Evolutionary conservation across 148 eudicot genomes (phyloP), one percentile per base, ranked within the genome.

Genomic region (Rhododendron kiyosumense): DNA sequence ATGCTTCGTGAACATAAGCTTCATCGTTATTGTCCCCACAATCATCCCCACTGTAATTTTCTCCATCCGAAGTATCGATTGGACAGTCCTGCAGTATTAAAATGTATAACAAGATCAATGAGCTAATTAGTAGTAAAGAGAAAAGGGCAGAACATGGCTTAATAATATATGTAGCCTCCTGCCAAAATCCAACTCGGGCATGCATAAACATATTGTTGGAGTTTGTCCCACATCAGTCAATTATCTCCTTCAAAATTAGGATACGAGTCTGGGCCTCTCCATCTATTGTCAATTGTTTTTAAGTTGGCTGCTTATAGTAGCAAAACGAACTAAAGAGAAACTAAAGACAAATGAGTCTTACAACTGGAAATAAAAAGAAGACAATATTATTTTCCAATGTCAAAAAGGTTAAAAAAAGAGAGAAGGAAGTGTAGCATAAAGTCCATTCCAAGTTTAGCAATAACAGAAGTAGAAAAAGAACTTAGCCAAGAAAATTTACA

Each of bases 1-100:
- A 97, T 48, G 97, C 97, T 91, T 95, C 98, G 43, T 97, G 96
- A 82, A 95, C 97, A 90, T 93, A 97, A 87, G 96, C 96, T 92
- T 38, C 95, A 86, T 92, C 88, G 67, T 92, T 93, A 85, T 90
- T 92, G 80, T 93, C 94, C 87, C 94, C 93, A 81, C 89, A 93
- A 85, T 90, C 92, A 78, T 93, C 94, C 87, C 94, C 93, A 81
- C 89, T 92, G 85, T 89, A 90, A 89, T 89, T 89, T 86, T 87
- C 93, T 85, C 89, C 92, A 65, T 85, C 90, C 57, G 86, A 87
- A 86, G 89, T 86, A 81, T 89, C 93, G 85, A 83, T 85, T 77
- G 89, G 90, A 67, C 88, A 84, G 81, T 85, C 93, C 96, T 91
- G 87, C 84, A 89, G 81, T 65, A 38, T 69, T 5, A 78, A 82